phyloP scores from a whole-genome alignment of 2,329 filamentous ascomycete species.

The Scedosporium boydii region DNA sequence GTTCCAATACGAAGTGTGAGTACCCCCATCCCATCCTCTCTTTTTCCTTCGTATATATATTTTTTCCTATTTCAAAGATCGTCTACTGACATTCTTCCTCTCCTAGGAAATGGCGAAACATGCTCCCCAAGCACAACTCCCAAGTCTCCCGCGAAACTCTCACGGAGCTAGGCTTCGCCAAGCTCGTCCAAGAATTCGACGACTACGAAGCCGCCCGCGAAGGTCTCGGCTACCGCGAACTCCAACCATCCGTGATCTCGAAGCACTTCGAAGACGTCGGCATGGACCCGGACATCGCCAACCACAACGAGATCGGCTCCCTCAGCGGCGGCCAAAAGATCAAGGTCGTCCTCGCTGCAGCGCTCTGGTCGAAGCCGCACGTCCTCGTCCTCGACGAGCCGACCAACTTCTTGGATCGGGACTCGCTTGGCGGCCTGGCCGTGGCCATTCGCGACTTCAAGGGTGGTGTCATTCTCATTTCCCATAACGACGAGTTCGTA shows the following conservation, averaged over 20 bases:
- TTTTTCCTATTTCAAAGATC: no score
- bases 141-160: constrained; percentile 92
- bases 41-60: no score
- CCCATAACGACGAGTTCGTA: constrained; percentile 98
- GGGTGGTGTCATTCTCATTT: constrained; percentile 98
- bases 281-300: constrained; percentile 93
- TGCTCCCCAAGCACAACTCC: constrained; percentile 87
- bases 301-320: constrained; percentile 96
- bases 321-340: constrained; percentile 97
- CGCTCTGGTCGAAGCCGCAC: constrained; percentile 87
- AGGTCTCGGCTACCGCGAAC: constrained; percentile 88
- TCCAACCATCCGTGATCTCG: constrained; percentile 87
- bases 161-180: constrained; percentile 74
- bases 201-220: constrained; percentile 98
- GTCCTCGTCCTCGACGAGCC: constrained; percentile 95
- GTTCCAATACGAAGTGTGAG: constrained; percentile 92
- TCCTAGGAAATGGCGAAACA: constrained; percentile 75
- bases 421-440: constrained; percentile 92
- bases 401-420: constrained; percentile 97
- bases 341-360: constrained; percentile 84
- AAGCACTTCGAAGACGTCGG: constrained; percentile 98
- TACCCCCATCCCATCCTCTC: constrained; percentile 8
- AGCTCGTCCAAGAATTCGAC: constrained; percentile 95
- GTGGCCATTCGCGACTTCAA: constrained; percentile 97
- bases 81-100: neutral